These are phyloP conservation scores for Rhododendron kiyosumense DNA, from an alignment of 148 eudicot species.

Conservation along the genomic window DNA sequence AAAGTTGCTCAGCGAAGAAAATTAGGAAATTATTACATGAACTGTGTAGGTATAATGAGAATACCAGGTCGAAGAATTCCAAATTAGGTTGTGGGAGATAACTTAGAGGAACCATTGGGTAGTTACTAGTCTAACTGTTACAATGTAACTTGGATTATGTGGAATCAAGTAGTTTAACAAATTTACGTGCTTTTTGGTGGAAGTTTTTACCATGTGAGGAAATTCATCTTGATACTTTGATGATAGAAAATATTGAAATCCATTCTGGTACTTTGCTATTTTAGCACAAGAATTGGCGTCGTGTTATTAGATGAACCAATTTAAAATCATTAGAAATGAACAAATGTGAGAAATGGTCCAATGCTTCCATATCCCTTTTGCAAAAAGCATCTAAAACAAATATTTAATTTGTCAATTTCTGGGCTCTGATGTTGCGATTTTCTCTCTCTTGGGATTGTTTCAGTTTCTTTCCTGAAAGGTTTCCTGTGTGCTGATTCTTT, in stretches of 20 bases:
- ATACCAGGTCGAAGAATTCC: not conserved
- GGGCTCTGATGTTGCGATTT: not conserved
- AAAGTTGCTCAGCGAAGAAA: not conserved
- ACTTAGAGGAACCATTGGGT: not conserved
- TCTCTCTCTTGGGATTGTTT: not conserved
- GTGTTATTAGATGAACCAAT: not conserved
- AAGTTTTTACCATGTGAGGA: not conserved
- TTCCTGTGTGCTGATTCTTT: slow-evolving; percentile 15
- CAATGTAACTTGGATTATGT: not conserved
- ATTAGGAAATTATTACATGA: not conserved
- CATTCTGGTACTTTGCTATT: not conserved
- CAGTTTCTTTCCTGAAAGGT: not conserved
- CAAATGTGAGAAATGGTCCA: not conserved
- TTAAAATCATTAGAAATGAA: not conserved
- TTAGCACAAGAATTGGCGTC: not conserved
- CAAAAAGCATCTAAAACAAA: not conserved
- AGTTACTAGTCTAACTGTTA: not conserved
- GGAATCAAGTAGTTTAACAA: not conserved
- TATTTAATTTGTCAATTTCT: not conserved
- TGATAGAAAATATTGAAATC: not conserved
- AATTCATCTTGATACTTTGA: not conserved
- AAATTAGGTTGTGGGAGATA: not conserved
- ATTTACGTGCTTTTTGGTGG: not conserved
- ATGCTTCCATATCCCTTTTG: not conserved
- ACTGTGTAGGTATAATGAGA: not conserved